Percentiles rank a stretch among this genome's conserved stretches.
Conservation (phyloP, 257 asterid genomes). For the Petunia axillaris region DNA sequence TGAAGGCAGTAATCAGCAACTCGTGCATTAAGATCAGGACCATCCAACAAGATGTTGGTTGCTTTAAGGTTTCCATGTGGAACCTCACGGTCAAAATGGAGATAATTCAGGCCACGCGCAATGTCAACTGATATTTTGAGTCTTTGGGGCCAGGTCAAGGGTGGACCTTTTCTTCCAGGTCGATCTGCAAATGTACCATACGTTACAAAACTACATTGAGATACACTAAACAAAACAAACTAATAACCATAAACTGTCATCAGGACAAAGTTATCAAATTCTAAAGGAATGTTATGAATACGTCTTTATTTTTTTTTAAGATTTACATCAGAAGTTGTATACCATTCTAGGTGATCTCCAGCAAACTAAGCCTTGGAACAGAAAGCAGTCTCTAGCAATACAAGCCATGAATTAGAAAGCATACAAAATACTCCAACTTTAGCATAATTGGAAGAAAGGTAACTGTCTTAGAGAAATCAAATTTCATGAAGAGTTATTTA, state of each 20-base stretch:
- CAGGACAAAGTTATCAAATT: background rate
- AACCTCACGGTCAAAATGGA: slow-evolving; percentile 94
- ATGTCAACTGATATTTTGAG: slow-evolving; percentile 93
- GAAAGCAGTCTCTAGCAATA: background rate
- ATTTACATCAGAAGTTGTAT: background rate
- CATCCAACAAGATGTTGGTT: slow-evolving; percentile 78
- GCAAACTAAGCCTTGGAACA: background rate
- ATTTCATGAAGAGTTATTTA: background rate
- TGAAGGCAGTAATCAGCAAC: slow-evolving; percentile 95
- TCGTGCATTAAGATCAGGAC: slow-evolving; percentile 81
- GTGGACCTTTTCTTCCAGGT: slow-evolving; percentile 85
- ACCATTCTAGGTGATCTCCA: background rate
- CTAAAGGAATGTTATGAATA: background rate
- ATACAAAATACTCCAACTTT: background rate
- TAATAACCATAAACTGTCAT: background rate
- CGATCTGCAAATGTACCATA: slow-evolving; percentile 57
- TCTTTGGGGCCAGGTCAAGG: slow-evolving; percentile 84
- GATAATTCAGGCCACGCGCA: slow-evolving; percentile 98
- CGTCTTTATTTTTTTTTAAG: background rate
- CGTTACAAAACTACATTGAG: slow-evolving; percentile 17
- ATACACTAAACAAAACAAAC: background rate
- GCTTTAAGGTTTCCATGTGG: slow-evolving; percentile 98
- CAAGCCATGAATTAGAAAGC: background rate
- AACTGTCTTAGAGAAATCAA: background rate
- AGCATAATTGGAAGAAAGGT: background rate